phyloP scores from a whole-genome alignment of 805 yeast species.

The Cyberlindnera petersonii region DNA sequence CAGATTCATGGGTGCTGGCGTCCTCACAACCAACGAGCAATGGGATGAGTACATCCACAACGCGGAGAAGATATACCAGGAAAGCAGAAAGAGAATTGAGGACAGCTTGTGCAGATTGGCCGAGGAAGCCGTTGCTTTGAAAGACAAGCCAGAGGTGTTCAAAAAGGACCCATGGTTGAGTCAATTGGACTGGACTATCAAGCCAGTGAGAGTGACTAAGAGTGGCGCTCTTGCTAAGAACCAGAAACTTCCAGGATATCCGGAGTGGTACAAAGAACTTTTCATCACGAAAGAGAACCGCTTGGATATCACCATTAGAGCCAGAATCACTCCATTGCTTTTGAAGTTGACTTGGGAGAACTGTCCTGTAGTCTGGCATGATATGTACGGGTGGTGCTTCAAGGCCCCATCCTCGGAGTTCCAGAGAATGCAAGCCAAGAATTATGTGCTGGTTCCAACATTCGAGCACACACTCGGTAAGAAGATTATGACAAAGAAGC shows the following conservation, averaged over 20 bases:
- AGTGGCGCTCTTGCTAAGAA: conserved; percentile 64
- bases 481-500: conserved; percentile 11
- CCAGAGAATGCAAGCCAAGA: conserved; percentile 32
- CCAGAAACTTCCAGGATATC: conserved; percentile 85
- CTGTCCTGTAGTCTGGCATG: conserved; percentile 77
- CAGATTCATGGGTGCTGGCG: conserved; percentile 63
- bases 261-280: conserved; percentile 83
- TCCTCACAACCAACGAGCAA: conserved; percentile 68
- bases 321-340: conserved; percentile 73
- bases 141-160: conserved; percentile 39
- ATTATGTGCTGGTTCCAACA: conserved; percentile 27
- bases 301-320: conserved; percentile 61
- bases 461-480: conserved; percentile 15
- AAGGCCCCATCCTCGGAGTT: conserved; percentile 40
- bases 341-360: conserved; percentile 82
- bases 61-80: conserved; percentile 66
- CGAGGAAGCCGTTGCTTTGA: conserved; percentile 47
- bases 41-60: conserved; percentile 73
- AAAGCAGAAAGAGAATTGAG: conserved; percentile 53
- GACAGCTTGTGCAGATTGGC: conserved; percentile 57
- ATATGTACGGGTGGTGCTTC: conserved; percentile 85
- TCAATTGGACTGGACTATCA: conserved; percentile 84
- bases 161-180: conserved; percentile 80
- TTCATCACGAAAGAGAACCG: conserved; percentile 36
- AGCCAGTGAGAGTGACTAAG: conserved; percentile 58